These are phyloP conservation scores for Lentinus tigrinus DNA, from an alignment of 768 basidiomycete genomes.

Conservation along the genomic window DNA sequence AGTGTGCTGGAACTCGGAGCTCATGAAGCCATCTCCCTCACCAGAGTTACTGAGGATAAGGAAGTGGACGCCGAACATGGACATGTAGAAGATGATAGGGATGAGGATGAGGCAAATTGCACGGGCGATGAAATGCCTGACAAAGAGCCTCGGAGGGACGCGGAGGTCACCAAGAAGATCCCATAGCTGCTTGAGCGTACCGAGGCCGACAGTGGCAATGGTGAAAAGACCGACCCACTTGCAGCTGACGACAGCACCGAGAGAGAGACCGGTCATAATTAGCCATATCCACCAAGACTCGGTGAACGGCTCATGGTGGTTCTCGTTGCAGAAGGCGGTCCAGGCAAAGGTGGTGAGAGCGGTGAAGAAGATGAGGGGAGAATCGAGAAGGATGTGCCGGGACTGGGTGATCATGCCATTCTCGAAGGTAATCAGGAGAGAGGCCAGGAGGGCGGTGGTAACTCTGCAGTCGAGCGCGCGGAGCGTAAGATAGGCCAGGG, in stretches of 20 bases:
- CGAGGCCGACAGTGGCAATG: slow-evolving; percentile 88
- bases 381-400: slow-evolving; percentile 94
- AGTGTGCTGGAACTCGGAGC: slow-evolving; percentile 97
- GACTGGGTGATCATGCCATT: slow-evolving; percentile 96
- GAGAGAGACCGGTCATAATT: slow-evolving; percentile 77
- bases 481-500: slow-evolving; percentile 89
- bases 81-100: slow-evolving; percentile 89
- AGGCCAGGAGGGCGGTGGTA: slow-evolving; percentile 87
- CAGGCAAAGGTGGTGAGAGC: slow-evolving; percentile 86
- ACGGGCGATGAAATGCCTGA: slow-evolving; percentile 84
- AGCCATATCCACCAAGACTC: slow-evolving; percentile 93
- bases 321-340: slow-evolving; percentile 89
- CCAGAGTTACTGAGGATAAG: slow-evolving; percentile 84
- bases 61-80: slow-evolving; percentile 96
- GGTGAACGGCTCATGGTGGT: slow-evolving; percentile 81
- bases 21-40: slow-evolving; percentile 99
- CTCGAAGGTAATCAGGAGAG: slow-evolving; percentile 93
- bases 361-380: slow-evolving; percentile 98
- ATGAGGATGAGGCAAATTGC: slow-evolving; percentile 87
- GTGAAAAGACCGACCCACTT: slow-evolving; percentile 99
- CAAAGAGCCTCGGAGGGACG: slow-evolving; percentile 71
- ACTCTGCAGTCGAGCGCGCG: slow-evolving; percentile 91
- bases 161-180: slow-evolving; percentile 82
- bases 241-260: slow-evolving; percentile 91
- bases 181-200: slow-evolving; percentile 88